Evolutionary conservation across 2,329 filamentous ascomycete species (phyloP), one percentile per base, ranked within the genome.

Genomic region (Talaromyces sp.): DNA sequence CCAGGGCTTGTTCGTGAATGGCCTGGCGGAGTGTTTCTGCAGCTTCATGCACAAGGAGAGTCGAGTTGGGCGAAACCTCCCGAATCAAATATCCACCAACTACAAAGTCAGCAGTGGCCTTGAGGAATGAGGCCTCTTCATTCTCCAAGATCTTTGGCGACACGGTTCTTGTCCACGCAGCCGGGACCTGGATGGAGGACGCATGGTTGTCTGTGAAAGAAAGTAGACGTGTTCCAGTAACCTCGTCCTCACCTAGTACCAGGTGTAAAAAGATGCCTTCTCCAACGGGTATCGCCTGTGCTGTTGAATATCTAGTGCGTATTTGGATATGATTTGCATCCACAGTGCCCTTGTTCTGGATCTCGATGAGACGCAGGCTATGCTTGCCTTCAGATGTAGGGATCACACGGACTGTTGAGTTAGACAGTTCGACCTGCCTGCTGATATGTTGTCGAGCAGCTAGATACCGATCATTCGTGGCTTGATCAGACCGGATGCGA

Each of bases 151-250:
- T 44, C 8, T 10, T 56, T 2, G 54, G 9, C 9, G 14, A 33
- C 36, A 40, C 54, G 36, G 8, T 44, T 12, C 12, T 12, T 12
- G 40, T 44, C 40, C 40, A 44, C 1, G 40, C 12, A 44, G 40
- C 40, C 40, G 40, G 40, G 5, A 44, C 40, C 12, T 44, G 40
- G 12, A 44, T 44, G 8, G 23, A 31, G 28, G 54, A 40, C 12
- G 36, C 33, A 5, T 56, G 33, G 40, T 56, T 33, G 31, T 44
- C 36, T 56, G 33, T n/a, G 23, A 44, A 30, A 77, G 28, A 14
- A 27, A 53, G 51, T 31, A 53, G 14, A 9, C 30, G 51, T 53
- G 51, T 53, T 53, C 40, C 40, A 6, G 18, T 53, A 10, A 5
- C 3, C 30, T 28, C 51, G 16, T 53, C 51, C 30, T 53, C 23